Conservation (phyloP, 768 basidiomycete genomes). For the Mycena venus region DNA sequence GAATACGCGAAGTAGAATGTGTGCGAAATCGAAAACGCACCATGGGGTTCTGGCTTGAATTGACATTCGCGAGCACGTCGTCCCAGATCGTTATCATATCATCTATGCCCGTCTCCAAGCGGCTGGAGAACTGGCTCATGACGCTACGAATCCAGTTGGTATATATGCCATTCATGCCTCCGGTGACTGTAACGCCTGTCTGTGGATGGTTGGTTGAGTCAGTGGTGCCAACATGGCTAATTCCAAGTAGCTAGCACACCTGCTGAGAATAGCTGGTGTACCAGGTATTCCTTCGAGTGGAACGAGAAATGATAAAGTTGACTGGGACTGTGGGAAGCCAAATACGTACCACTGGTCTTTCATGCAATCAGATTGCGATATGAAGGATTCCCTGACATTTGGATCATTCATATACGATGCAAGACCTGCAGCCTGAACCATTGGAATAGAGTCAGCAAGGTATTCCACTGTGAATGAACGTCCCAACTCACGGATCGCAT, state of each 20-base stretch:
- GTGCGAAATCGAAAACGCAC: too few species aligned
- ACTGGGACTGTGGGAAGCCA: too few species aligned
- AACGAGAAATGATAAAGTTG: too few species aligned
- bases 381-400: conserved; percentile 9
- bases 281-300: conserved; percentile 11
- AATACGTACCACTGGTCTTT: not conserved
- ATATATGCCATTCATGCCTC: conserved; percentile 10
- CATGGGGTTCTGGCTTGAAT: not conserved
- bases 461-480: too few species aligned
- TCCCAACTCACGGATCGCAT: conserved; percentile 12
- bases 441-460: not conserved
- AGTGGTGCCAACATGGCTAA: too few species aligned
- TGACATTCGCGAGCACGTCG: not conserved
- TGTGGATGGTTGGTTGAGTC: not conserved
- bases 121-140: conserved; percentile 10
- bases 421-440: conserved; percentile 9
- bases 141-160: conserved; percentile 15
- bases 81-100: conserved; percentile 4
- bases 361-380: conserved; percentile 15
- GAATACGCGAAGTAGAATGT: not conserved
- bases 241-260: not conserved
- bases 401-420: conserved; percentile 21
- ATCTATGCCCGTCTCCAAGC: not conserved
- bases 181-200: conserved; percentile 5
- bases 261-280: conserved; percentile 1